Base-by-base conservation (phyloP, 148 eudicot species). In the Rhododendron griersonianum region DNA sequence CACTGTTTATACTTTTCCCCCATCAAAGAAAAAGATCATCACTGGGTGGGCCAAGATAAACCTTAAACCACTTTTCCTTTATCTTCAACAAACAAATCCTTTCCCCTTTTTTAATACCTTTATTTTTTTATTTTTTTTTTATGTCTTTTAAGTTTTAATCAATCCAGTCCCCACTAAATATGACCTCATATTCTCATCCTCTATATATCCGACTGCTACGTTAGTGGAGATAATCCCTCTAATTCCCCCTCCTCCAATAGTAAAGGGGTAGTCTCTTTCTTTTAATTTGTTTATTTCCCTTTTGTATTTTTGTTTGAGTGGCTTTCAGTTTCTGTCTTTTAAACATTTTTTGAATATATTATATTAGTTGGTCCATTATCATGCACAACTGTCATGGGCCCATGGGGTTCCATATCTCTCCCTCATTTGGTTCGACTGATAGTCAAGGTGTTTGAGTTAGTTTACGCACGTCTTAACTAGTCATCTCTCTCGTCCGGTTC, bases 371-470 rank as follows among this genome's bases (percentile, higher is more conserved):
- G 80, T 71, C 84, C 81, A 71, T 39, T 81, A 50, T 81, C 71
- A 73, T 50, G 84, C n/a, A 30, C 87, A 86, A 53, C 87, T 81
- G 87, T 51, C 71, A 71, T 81, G 87, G 71, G 53, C 73, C 73
- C 87, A 69, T 51, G 14, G 5, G 55, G 30, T n/a, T 41, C 57
- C 73, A 51, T 71, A 16, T 55, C 61, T 55, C 21, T 55, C 61
- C 61, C 21, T 16, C 55, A 51, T 51, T 51, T 51, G 55, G 16
- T 2, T 13, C 50, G 50, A 4, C 5, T 4, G 41, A 47, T 2
- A 9, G 0, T 9, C 11, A 41, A 0, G 18, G 19, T 53, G 1
- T 53, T 0, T 0, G 0, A 5, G 3, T 2, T 0, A 53, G 5
- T 1, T 14, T 53, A 53, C 2, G 57, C 57, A 14, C 0, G 0